Evolutionary conservation across 129 eudicot species (phyloP), one percentile per base, ranked within the genome.

Genomic region (Artemisia argyi): DNA sequence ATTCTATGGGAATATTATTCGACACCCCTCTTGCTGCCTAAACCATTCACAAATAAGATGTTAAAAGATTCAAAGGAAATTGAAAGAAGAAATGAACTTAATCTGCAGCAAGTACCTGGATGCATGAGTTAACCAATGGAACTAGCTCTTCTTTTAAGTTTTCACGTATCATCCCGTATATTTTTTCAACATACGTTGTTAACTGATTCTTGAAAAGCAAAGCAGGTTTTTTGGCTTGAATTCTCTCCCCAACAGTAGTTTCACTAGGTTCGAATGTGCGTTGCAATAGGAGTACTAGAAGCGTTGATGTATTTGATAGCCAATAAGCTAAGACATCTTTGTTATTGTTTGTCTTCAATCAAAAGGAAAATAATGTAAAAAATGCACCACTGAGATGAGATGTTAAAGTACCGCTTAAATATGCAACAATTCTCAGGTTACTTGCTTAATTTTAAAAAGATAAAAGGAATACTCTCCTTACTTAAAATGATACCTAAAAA

Each of bases 1-100:
- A 88, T 69, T 87, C 92, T 72, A 88, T 84, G 62, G 90, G 78
- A 78, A 85, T 82, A 76, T 94, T 89, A 76, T 90, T 91, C 55
- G 96, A 89, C 54, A 93, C 93, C 65, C 97, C 96, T 86, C 99
- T 86, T 65, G 99, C 97, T 75, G 99, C 99, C 99, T 90, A 85
- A 80, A 20, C 63, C 19, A 51, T 69, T 35, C 30, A 35, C 13
- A 77, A 11, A 54, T 35, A 52, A 49, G 15, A 46, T 5, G 19
- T 32, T 59, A 68, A 19, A 19, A 76, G 30, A 46, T 52, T 63
- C n/a, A n/a, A 56, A 35, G 42, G 42, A 35, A 35, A 5, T 4
- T 5, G 5, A 54, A 50, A 70, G 51, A 24, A 48, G 19, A 22
- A 39, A 24, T 35, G 10, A 26, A 74, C n/a, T 32, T 60, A 44